Conservation (phyloP, 116 monocot genomes). For the Papilionanthe hybrid region DNA sequence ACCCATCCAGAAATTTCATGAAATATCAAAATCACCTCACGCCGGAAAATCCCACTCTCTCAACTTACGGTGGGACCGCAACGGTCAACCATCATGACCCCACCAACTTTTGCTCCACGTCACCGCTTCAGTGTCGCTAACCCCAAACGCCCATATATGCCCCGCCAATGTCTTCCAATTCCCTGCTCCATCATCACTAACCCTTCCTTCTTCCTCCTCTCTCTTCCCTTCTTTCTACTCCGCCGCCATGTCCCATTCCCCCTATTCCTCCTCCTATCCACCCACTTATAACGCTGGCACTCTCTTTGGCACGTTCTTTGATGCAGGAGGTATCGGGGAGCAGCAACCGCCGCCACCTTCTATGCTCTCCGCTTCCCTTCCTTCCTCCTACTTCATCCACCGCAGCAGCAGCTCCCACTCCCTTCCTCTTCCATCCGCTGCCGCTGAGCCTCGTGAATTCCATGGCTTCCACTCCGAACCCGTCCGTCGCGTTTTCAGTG, state of each 20-base stretch:
- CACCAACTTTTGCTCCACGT: no score
- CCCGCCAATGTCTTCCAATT: not conserved
- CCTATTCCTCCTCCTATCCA: not conserved
- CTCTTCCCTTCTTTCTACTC: not conserved
- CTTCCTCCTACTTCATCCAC: conserved; percentile 13
- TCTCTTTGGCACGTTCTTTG: conserved; percentile 1
- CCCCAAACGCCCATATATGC: not conserved
- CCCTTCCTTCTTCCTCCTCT: not conserved
- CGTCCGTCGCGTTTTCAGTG: conserved; percentile 52
- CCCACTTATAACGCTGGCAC: not conserved
- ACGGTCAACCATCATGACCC: no score
- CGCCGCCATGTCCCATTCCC: conserved; percentile 16
- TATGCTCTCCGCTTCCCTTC: conserved; percentile 11
- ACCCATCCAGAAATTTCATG: not conserved
- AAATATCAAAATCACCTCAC: not conserved
- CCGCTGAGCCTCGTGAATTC: conserved; percentile 7
- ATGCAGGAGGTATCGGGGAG: conserved; percentile 2
- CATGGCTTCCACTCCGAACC: conserved; percentile 21
- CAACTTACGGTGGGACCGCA: no score
- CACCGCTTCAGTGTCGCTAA: no score
- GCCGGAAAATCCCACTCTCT: not conserved
- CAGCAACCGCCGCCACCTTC: not conserved
- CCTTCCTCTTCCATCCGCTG: conserved; percentile 3
- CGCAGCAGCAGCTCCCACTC: conserved; percentile 35
- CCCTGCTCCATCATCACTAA: not conserved